A percentile compares a stretch with the other conserved stretches of the same genome.
phyloP scores from a whole-genome alignment of 1,284 basidiomycete species.

The Grifola frondosa region DNA sequence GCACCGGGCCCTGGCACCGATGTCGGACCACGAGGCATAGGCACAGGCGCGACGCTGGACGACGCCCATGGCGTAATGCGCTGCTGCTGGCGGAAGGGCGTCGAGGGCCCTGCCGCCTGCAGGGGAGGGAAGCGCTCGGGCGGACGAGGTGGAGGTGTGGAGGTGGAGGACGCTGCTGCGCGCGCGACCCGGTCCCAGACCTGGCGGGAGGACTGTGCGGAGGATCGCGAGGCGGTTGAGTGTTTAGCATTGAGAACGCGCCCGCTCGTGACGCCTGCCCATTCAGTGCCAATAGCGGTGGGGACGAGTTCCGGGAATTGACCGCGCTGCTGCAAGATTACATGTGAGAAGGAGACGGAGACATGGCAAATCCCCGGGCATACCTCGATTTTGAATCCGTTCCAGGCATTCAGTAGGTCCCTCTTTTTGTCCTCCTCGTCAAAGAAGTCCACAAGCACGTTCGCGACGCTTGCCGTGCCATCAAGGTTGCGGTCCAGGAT shows the following conservation, averaged over 20 bases:
- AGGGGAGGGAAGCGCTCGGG: conserved; percentile 50
- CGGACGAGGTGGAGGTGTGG: conserved; percentile 27
- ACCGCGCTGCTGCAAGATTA: conserved; percentile 62
- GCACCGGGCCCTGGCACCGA: conserved; percentile 31
- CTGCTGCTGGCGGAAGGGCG: conserved; percentile 44
- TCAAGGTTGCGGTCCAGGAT: conserved; percentile 81
- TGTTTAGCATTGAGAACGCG: conserved; percentile 84
- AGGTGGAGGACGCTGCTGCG: conserved; percentile 60
- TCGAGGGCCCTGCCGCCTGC: conserved; percentile 29
- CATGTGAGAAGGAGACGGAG: background rate
- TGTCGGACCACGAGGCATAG: conserved; percentile 22
- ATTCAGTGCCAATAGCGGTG: conserved; percentile 59
- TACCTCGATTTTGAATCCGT: conserved; percentile 82
- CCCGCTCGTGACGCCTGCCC: conserved; percentile 77
- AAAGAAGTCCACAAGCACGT: conserved; percentile 77
- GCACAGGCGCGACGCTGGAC: conserved; percentile 21
- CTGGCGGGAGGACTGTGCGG: conserved; percentile 58
- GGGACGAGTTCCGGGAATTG: conserved; percentile 82
- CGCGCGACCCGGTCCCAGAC: conserved; percentile 88
- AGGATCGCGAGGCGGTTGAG: conserved; percentile 58
- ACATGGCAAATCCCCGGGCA: conserved; percentile 16
- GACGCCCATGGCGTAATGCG: conserved; percentile 61
- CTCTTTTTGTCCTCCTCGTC: conserved; percentile 84
- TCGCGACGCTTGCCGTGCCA: conserved; percentile 74
- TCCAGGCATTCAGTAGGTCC: conserved; percentile 77